These are phyloP conservation scores for Didymella pinodella DNA, from an alignment of 2,329 filamentous ascomycete genomes.

Conservation along the genomic window DNA sequence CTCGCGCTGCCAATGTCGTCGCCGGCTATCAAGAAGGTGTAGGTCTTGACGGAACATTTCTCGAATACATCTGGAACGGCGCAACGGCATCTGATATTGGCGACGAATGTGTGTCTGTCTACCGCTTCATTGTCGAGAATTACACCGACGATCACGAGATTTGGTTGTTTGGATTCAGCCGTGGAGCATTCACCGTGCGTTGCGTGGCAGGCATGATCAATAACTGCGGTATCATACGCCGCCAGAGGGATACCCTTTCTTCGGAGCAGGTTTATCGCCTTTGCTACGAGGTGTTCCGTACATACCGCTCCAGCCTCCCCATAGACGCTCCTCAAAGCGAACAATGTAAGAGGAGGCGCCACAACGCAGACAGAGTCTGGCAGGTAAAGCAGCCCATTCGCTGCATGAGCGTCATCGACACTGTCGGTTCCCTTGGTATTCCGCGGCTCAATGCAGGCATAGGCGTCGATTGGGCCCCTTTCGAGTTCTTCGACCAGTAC, in stretches of 20 bases:
- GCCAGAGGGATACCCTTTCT: constrained; percentile 17
- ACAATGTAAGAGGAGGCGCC: constrained; percentile 31
- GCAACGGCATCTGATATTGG: constrained; percentile 48
- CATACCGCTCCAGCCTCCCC: constrained; percentile 40
- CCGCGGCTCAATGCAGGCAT: constrained; percentile 46
- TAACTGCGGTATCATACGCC: constrained; percentile 52
- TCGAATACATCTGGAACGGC: constrained; percentile 50
- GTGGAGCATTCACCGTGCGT: constrained; percentile 56
- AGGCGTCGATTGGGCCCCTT: constrained; percentile 47
- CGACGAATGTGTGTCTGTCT: constrained; percentile 46
- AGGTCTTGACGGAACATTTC: constrained; percentile 47
- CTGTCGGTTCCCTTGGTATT: constrained; percentile 47
- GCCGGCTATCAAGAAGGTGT: constrained; percentile 50
- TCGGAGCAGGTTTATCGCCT: constrained; percentile 32
- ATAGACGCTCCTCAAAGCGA: constrained; percentile 40
- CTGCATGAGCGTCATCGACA: constrained; percentile 47
- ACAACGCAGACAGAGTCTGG: constrained; percentile 34
- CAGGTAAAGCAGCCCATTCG: constrained; percentile 42
- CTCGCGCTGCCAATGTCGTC: constrained; percentile 27
- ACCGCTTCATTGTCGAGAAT: constrained; percentile 48
- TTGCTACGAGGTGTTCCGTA: constrained; percentile 45
- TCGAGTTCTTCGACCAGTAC: constrained; percentile 49
- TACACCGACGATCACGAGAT: constrained; percentile 52
- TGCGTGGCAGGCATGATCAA: constrained; percentile 56
- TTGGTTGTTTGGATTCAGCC: constrained; percentile 56